A percentile compares a stretch with the other conserved stretches of the same genome.
phyloP scores from a whole-genome alignment of 2,329 filamentous ascomycete species.

The Aspergillus oerlinghausenensis region DNA sequence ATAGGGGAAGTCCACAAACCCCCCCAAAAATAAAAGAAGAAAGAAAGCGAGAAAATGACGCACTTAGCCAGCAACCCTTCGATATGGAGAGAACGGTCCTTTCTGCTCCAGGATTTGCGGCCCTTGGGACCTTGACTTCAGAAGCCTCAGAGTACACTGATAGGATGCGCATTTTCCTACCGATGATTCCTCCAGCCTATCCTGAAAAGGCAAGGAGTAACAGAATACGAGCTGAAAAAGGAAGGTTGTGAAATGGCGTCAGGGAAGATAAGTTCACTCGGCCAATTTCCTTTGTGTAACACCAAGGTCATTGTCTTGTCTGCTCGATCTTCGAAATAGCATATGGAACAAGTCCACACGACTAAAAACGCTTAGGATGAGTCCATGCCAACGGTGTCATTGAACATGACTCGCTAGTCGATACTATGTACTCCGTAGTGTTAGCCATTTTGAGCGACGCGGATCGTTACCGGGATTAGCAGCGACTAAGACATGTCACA shows the following conservation, averaged over 20 bases:
- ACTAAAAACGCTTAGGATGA: not conserved
- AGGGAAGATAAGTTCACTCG: not conserved
- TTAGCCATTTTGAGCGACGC: not conserved
- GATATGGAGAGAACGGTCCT: not conserved
- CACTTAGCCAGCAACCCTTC: not conserved
- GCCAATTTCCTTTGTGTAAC: not conserved
- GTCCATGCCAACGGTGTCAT: not conserved
- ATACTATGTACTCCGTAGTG: not conserved
- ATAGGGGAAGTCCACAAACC: not conserved
- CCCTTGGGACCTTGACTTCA: not conserved
- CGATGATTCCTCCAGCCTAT: not conserved
- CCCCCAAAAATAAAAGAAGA: not conserved
- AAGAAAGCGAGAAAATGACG: not conserved
- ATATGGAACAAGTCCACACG: not conserved
- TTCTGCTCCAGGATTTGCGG: not conserved
- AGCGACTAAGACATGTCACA: not conserved
- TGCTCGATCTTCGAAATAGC: not conserved
- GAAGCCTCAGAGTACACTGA: not conserved
- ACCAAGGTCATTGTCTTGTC: not conserved
- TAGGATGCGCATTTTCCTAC: not conserved
- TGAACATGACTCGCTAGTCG: not conserved
- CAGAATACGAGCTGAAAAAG: not conserved
- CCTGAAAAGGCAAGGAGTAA: not conserved
- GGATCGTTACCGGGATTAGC: not conserved
- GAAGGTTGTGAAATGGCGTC: not conserved